Evolutionary conservation across 306 rosid genomes (phyloP), one percentile per base, ranked within the genome.

Genomic region (Citrullus colocynthis): DNA sequence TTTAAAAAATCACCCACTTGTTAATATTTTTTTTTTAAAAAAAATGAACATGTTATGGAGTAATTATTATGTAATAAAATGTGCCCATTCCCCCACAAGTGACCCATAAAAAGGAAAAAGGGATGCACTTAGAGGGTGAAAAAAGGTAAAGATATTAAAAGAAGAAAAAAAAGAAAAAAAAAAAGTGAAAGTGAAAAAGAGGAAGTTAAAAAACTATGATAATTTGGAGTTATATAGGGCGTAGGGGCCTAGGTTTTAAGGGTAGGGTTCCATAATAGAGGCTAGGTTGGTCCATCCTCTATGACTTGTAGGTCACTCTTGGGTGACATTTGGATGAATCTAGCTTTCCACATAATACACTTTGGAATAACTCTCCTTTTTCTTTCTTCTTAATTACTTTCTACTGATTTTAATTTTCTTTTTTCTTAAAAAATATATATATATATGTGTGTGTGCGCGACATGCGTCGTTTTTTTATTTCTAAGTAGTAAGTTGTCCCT

Each of bases 261-360:
- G 32, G 78, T 52, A 74, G 78, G 16, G 44, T 18, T 73, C 77
- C 61, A 72, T 72, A 28, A 71, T 48, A 72, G 57, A 48, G 55
- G 56, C 6, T 63, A 63, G 70, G 70, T 73, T 73, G 77, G 61
- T 32, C 77, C 59, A 49, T 28, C 11, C 21, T 30, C 76, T 72
- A 49, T 49, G 42, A 18, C 14, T 72, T 1, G 6, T 70, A 71
- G 76, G 39, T 48, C 21, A 28, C 77, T 28, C 14, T 72, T 72
- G 14, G 59, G 24, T 72, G 30, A 49, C 76, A 72, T 72, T 48
- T 72, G 76, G 36, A 32, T 48, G 37, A 72, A 72, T 72, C 14
- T 72, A 72, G 59, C 24, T 49, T 72, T 72, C 11, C 24, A 5
- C 39, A 48, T 49, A 45, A 48, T 28, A 3, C 58, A 72, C 59